phyloP scores from a whole-genome alignment of 2,329 filamentous ascomycete species.

The Ustilaginoidea virens region DNA sequence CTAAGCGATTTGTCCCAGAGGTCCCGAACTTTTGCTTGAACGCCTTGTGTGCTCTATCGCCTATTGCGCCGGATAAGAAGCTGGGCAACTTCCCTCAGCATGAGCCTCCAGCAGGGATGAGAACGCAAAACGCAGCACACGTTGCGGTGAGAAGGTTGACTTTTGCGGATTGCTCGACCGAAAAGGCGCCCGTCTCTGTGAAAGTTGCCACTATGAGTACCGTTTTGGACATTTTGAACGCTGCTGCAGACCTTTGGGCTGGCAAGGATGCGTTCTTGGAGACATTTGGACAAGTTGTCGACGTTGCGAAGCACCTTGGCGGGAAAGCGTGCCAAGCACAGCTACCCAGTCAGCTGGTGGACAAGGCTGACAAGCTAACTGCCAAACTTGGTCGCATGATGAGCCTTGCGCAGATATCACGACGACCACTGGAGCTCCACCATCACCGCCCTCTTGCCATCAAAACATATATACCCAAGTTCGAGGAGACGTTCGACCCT shows the following conservation, averaged over 20 bases:
- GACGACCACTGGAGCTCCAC: constrained; percentile 74
- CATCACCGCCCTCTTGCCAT: constrained; percentile 80
- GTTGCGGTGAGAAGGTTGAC: constrained; percentile 34
- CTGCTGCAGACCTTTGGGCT: constrained; percentile 58
- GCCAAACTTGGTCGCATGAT: constrained; percentile 38
- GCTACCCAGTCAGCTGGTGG: constrained; percentile 27
- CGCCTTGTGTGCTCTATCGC: constrained; percentile 53
- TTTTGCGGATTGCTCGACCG: constrained; percentile 40
- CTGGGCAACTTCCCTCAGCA: constrained; percentile 47
- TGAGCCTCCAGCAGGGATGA: constrained; percentile 32
- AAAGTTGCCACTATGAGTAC: constrained; percentile 48
- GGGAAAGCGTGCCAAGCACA: constrained; percentile 34
- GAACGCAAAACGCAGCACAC: constrained; percentile 29
- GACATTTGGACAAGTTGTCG: constrained; percentile 52
- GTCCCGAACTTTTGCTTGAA: constrained; percentile 69
- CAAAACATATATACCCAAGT: constrained; percentile 79
- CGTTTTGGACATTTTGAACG: constrained; percentile 48
- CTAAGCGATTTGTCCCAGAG: constrained; percentile 83
- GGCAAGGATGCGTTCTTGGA: constrained; percentile 62
- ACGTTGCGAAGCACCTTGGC: constrained; percentile 45
- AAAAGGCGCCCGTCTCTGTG: constrained; percentile 19
- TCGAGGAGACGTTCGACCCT: constrained; percentile 89
- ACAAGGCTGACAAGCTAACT: constrained; percentile 25
- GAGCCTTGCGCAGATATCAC: constrained; percentile 44
- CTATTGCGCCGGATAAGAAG: constrained; percentile 28